Evolutionary conservation across 805 yeast genomes (phyloP), one percentile per base, ranked within the genome.

Genomic region (Candida piceae): DNA sequence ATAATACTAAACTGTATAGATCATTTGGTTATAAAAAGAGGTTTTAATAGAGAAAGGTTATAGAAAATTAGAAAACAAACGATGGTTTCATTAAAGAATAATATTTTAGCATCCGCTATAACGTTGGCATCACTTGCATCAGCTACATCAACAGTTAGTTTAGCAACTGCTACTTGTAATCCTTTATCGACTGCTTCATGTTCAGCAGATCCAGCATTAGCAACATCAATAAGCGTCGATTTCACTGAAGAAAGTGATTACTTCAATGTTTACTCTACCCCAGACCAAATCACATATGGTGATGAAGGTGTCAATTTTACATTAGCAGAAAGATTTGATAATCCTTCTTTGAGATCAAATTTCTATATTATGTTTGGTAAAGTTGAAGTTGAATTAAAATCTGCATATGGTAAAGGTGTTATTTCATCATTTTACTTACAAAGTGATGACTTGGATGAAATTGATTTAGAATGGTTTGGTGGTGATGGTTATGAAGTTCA

Each of bases 301-400:
- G 66, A 63, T 7, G 72, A 73, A 19, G 97, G 97, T n/a, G 60
- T 80, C 10, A 53, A 62, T 27, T 58, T 89, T 48, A 72, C 81
- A 1, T 57, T 89, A 28, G 66, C 72, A 2, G 66, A 79, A 46
- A 67, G 80, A 48, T 79, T 67, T 41, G 93, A 86, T 55, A 83
- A 84, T 54, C 96, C 96, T 4, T 72, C 88, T 5, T 62, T 87
- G 38, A 71, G 69, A 47, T 85, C 95, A 4, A 72, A 80, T 44
- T 86, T 83, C 58, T 86, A 86, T 63, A 75, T 89, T 49, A 84
- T 88, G 93, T 89, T 80, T 59, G 97, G 97, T 40, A 78, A 78
- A 45, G 75, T 87, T 21, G 94, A 84, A 57, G 87, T 78, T 5
- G 68, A 67, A 1, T 57, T 84, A 42, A 71, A 80, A 56, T 84